Conservation (phyloP, 176 grass and related monocot species). For the Melocanna baccifera region DNA sequence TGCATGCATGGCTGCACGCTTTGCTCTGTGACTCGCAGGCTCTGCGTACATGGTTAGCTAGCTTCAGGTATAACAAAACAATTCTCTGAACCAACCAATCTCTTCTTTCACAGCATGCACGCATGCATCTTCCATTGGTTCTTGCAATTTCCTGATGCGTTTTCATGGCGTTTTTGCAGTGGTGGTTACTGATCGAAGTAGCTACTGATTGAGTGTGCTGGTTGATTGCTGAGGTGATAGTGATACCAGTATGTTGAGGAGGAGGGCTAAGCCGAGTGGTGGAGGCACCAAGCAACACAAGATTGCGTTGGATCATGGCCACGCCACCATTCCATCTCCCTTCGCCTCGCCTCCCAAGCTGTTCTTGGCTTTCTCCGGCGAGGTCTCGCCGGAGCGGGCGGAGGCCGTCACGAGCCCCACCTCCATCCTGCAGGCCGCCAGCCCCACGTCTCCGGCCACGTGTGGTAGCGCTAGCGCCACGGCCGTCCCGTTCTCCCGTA, state of each 20-base stretch:
- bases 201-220: not conserved
- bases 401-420: conserved; percentile 48
- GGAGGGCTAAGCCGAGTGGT: conserved; percentile 26
- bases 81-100: not conserved
- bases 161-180: not conserved
- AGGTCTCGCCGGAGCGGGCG: not conserved
- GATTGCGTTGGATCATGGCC: conserved; percentile 22
- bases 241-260: conserved; percentile 61
- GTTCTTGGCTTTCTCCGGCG: conserved; percentile 30
- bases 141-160: not conserved
- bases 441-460: conserved; percentile 19
- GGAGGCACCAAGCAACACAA: conserved; percentile 34
- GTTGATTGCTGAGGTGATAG: not conserved
- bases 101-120: not conserved
- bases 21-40: not conserved
- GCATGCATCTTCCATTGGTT: not conserved
- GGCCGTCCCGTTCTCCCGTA: conserved; percentile 28
- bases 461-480: not conserved
- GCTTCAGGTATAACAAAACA: not conserved
- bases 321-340: not conserved
- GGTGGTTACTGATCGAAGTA: not conserved
- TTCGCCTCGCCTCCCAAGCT: conserved; percentile 33
- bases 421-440: conserved; percentile 43
- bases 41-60: not conserved
- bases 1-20: not conserved